Percentiles rank a stretch among this genome's conserved stretches.
These are phyloP conservation scores for Exophiala phaeomuriformis DNA, from an alignment of 2,329 filamentous ascomycete genomes.

Conservation along the genomic window DNA sequence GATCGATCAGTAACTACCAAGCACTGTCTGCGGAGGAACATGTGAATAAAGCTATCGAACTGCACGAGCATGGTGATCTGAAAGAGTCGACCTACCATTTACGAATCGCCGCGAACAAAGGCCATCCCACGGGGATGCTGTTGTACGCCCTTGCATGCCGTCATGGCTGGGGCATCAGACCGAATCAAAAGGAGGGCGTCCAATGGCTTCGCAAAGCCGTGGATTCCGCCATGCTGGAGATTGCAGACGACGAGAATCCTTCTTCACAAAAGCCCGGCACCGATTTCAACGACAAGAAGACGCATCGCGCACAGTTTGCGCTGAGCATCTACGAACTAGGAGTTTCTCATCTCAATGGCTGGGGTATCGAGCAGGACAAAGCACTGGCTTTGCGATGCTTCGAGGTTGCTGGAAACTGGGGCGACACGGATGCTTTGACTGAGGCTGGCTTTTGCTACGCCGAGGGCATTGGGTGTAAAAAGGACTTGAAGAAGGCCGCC, in stretches of 20 bases:
- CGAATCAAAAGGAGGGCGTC: conserved; percentile 83
- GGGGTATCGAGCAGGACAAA: conserved; percentile 93
- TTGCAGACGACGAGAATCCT: conserved; percentile 68
- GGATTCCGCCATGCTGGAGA: conserved; percentile 71
- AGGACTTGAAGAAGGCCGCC: conserved; percentile 89
- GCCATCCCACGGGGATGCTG: conserved; percentile 88
- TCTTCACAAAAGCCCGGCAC: conserved; percentile 47
- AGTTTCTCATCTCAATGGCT: conserved; percentile 95
- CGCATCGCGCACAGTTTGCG: conserved; percentile 85
- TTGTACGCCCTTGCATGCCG: conserved; percentile 90
- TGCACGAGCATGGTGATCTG: conserved; percentile 78
- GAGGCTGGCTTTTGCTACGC: conserved; percentile 96
- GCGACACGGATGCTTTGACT: conserved; percentile 85
- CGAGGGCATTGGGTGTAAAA: conserved; percentile 87
- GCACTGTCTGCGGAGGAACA: conserved; percentile 64
- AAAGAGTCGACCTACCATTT: conserved; percentile 96
- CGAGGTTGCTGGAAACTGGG: conserved; percentile 93
- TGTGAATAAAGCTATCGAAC: conserved; percentile 78
- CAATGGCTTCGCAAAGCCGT: conserved; percentile 88
- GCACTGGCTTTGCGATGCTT: conserved; percentile 81
- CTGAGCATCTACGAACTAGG: conserved; percentile 94
- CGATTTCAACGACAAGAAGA: conserved; percentile 64
- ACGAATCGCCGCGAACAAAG: conserved; percentile 75
- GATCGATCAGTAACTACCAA: conserved; percentile 27
- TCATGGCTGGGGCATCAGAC: conserved; percentile 95